Evolutionary conservation across 2,329 filamentous ascomycete species (phyloP).

Genomic region (Pseudogymnoascus destructans): DNA sequence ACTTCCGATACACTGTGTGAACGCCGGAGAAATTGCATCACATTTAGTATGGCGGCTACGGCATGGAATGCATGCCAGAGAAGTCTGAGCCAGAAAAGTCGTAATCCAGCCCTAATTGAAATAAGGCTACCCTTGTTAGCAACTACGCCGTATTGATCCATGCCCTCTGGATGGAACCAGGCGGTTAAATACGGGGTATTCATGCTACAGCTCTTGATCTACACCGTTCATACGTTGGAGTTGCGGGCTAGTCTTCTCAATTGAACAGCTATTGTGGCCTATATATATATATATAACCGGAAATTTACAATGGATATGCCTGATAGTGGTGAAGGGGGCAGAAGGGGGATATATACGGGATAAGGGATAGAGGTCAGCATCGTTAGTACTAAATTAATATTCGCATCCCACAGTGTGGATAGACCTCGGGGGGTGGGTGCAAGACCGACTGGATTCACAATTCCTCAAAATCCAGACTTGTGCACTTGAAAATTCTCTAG

Average conservation of each 20-base stretch:
- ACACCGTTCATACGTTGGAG: neutral
- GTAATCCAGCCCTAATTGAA: neutral
- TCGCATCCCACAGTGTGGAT: neutral
- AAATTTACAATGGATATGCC: neutral
- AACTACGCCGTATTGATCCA: neutral
- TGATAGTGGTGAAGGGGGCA: neutral
- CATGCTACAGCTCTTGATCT: neutral
- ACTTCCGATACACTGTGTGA: conserved; percentile 30
- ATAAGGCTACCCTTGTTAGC: neutral
- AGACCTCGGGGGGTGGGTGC: neutral
- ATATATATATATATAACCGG: neutral
- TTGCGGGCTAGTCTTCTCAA: neutral
- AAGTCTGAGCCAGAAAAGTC: neutral
- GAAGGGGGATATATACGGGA: neutral
- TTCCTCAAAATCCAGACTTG: neutral
- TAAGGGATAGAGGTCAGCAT: neutral
- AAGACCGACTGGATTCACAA: neutral
- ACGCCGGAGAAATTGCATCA: conserved; percentile 32
- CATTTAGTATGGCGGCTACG: conserved; percentile 34
- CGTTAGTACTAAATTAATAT: neutral
- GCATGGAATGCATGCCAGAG: conserved; percentile 14
- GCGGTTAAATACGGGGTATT: neutral
- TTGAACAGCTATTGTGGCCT: neutral
- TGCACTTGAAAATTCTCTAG: neutral
- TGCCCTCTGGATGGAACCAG: neutral